phyloP scores from a whole-genome alignment of 2,329 filamentous ascomycete species.

The Cryphonectria parasitica region DNA sequence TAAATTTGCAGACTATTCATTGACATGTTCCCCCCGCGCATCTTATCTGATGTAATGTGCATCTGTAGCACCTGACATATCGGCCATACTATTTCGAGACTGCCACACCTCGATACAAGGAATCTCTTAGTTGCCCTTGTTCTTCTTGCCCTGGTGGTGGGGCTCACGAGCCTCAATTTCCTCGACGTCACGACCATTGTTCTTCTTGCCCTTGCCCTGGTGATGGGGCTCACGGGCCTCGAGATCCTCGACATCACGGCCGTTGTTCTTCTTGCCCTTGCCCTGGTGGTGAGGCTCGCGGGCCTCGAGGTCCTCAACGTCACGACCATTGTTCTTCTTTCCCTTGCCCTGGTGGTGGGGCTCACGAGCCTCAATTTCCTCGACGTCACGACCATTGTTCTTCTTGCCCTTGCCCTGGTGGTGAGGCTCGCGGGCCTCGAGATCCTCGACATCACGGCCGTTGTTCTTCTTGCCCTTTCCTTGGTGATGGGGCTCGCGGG shows the following conservation, averaged over 20 bases:
- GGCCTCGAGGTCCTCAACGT: constrained; percentile 16
- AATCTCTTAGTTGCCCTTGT: background rate
- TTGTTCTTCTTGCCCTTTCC: constrained; percentile 22
- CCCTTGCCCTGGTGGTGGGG: constrained; percentile 32
- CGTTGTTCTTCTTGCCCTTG: constrained; percentile 21
- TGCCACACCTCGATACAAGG: background rate
- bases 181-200: background rate
- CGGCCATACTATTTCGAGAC: background rate
- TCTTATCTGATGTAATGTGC: background rate
- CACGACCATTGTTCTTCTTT: constrained; percentile 24
- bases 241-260: constrained; percentile 2
- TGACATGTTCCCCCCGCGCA: background rate
- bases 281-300: constrained; percentile 13
- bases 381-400: background rate
- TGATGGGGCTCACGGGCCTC: constrained; percentile 24
- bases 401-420: constrained; percentile 30
- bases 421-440: constrained; percentile 26
- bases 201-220: constrained; percentile 25
- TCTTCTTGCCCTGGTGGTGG: constrained; percentile 31
- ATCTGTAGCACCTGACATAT: background rate
- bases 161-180: constrained; percentile 32
- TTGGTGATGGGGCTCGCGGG: constrained; percentile 10
- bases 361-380: constrained; percentile 30
- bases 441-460: background rate
- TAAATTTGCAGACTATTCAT: background rate